Evolutionary conservation across 2,329 filamentous ascomycete species (phyloP).

Genomic region (Nannizziopsis arthrosporioides): DNA sequence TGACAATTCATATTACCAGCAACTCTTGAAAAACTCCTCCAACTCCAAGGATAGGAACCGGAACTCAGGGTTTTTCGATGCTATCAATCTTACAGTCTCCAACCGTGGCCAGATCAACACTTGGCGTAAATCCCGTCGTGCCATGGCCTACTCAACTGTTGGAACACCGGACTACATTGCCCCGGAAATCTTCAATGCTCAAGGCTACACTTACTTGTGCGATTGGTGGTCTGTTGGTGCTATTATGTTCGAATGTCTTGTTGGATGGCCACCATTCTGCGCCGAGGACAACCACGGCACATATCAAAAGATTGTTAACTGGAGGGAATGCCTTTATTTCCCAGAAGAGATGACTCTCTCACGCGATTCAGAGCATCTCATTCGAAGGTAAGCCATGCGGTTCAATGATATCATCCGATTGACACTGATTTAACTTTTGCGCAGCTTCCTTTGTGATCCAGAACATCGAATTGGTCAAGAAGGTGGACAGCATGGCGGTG

Average conservation of each 20-base stretch:
- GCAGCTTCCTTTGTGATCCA: slow-evolving; percentile 81
- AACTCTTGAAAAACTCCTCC: slow-evolving; percentile 71
- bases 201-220: slow-evolving; percentile 91
- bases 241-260: slow-evolving; percentile 98
- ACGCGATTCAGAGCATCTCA: slow-evolving; percentile 79
- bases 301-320: slow-evolving; percentile 98
- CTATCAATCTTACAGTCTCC: slow-evolving; percentile 95
- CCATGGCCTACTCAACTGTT: slow-evolving; percentile 97
- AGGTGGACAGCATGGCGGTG: slow-evolving; percentile 50
- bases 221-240: slow-evolving; percentile 99
- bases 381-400: slow-evolving; percentile 57
- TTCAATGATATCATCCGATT: neutral
- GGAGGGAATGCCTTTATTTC: slow-evolving; percentile 91
- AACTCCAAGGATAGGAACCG: slow-evolving; percentile 62
- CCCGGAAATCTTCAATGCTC: slow-evolving; percentile 92
- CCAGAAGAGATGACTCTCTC: slow-evolving; percentile 87
- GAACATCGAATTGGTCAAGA: slow-evolving; percentile 78
- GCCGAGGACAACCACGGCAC: slow-evolving; percentile 96
- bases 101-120: slow-evolving; percentile 98
- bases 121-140: slow-evolving; percentile 86
- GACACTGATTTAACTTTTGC: slow-evolving; percentile 5
- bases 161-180: slow-evolving; percentile 98
- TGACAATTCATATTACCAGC: slow-evolving; percentile 96
- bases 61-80: slow-evolving; percentile 89
- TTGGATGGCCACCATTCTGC: slow-evolving; percentile 98